Base-by-base conservation (phyloP, 2,329 filamentous ascomycete species). In the Botrytis porri region DNA sequence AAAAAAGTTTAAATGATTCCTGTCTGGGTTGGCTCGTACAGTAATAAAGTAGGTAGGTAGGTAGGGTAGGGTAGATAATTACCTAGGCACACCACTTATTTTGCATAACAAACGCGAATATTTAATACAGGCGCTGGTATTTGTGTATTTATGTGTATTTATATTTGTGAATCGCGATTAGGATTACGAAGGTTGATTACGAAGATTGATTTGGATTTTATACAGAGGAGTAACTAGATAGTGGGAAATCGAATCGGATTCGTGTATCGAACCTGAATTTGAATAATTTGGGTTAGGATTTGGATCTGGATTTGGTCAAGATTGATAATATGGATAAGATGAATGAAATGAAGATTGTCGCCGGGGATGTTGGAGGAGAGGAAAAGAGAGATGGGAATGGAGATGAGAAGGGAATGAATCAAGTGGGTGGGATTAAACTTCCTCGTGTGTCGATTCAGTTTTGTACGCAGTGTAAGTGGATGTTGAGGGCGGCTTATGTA, bases 381-480 rank as follows among this genome's bases (percentile, higher is more conserved):
- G 41, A 54, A 60, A 45, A 37, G n/a, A 32, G 41, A 45, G 6
- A 65, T 43, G 41, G 41, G 16, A 16, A 43, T 43, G 41, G 12
- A 5, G 2, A 43, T 43, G 29, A 16, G 57, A 20, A 37, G 20
- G 51, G 29, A 8, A 51, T 39, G 14, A 29, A 12, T 29, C 25
- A 57, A 16, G 51, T 35, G 16, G 16, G 22, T 32, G 57, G 39
- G 20, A 41, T 70, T 20, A 32, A 20, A 20, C 43, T 73, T 18
- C 94, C 94, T 5, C 89, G 94, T 63, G 87, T 98, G 70, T 90
- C 91, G n/a, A 97, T 98, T 79, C 89, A 92, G 77, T 98, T 93
- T 84, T 98, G 95, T 84, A 97, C 93, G 0, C 94, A 97, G 83
- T 98, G 94, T 83, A 93, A 93, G 84, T 97, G 94, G 77, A 93